Evolutionary conservation across 257 asterid species (phyloP).

Genomic region (Vinca minor): DNA sequence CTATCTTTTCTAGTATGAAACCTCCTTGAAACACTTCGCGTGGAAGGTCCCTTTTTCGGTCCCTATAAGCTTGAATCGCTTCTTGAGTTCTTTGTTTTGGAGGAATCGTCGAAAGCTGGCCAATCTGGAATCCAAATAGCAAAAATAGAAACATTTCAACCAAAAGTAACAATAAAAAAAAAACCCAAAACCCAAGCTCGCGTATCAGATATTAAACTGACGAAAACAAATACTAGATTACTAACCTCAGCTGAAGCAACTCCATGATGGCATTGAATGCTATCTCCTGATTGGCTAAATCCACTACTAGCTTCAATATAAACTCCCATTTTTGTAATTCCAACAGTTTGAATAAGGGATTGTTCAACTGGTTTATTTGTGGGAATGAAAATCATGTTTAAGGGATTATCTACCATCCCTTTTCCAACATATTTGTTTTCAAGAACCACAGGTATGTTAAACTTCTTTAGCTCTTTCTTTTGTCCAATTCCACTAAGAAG

Average conservation of each 20-base stretch:
- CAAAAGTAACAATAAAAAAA: too few species aligned
- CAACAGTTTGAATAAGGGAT: slow-evolving; percentile 83
- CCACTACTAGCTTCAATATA: slow-evolving; percentile 95
- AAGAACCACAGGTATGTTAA: slow-evolving; percentile 56
- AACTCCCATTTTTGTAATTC: slow-evolving; percentile 79
- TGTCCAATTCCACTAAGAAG: slow-evolving; percentile 92
- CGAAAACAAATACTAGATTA: too few species aligned
- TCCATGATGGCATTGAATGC: slow-evolving; percentile 73
- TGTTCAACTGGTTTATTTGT: slow-evolving; percentile 44
- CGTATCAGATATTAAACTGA: too few species aligned
- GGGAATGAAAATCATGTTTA: slow-evolving; percentile 83
- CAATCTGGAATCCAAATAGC: slow-evolving; percentile 34
- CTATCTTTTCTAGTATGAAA: slow-evolving; percentile 58
- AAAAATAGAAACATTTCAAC: background rate
- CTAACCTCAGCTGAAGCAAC: slow-evolving; percentile 87
- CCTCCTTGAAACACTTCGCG: slow-evolving; percentile 55
- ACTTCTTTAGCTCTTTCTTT: slow-evolving; percentile 46
- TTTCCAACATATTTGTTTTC: slow-evolving; percentile 68
- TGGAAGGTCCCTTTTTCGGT: slow-evolving; percentile 41
- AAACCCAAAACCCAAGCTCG: too few species aligned
- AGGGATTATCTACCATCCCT: slow-evolving; percentile 78
- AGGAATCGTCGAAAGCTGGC: slow-evolving; percentile 77
- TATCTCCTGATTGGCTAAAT: slow-evolving; percentile 65
- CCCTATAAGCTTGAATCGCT: slow-evolving; percentile 38
- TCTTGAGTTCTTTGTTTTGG: slow-evolving; percentile 50